Evolutionary conservation across 164 flowering plant genomes (phyloP), one percentile per base, ranked within the genome.

Genomic region (Amborella trichopoda): DNA sequence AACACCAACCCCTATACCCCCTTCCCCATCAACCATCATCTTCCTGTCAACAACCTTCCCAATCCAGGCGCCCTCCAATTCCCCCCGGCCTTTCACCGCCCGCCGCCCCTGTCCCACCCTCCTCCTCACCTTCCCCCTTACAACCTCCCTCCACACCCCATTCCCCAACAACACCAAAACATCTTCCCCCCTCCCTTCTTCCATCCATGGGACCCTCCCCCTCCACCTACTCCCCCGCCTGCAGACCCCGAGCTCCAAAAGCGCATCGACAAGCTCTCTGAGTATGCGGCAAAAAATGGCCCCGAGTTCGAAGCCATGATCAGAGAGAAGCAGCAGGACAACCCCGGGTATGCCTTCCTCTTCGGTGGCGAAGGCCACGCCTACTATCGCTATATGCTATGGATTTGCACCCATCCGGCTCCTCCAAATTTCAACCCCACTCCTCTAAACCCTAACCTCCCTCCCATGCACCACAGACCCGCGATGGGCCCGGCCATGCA

Each of bases 291-390:
- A 19, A 87, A 82, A 75, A 80, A 84, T 57, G 99, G 99, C 26
- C 99, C 95, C 23, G 94, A 87, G 54, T 91, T 91, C 61, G 99
- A 91, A 65, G 83, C 80, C 34, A 83, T 87, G 95, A 78, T 91
- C 27, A 83, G 99, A 36, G 95, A 84, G 56, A 87, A 83, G 53
- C 88, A 91, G 66, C 76, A 72, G 49, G 94, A 81, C 26, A 87
- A 87, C 67, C 99, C 99, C 46, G 95, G 67, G 23, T 91, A 91
- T 40, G 55, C 75, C 54, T 91, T 91, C 53, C 79, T 87, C 30
- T 87, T 91, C 69, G 99, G 99, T 26, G 95, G 82, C 6, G 99
- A 91, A 41, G 99, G 99, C 27, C 80, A 82, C 66, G 63, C 54
- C 45, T 91, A 87, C 57, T 91, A 91, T 52, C 83, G 81, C 6